These are phyloP conservation scores for Leccinum solheimii DNA, from an alignment of 1,284 basidiomycete genomes.

Conservation along the genomic window DNA sequence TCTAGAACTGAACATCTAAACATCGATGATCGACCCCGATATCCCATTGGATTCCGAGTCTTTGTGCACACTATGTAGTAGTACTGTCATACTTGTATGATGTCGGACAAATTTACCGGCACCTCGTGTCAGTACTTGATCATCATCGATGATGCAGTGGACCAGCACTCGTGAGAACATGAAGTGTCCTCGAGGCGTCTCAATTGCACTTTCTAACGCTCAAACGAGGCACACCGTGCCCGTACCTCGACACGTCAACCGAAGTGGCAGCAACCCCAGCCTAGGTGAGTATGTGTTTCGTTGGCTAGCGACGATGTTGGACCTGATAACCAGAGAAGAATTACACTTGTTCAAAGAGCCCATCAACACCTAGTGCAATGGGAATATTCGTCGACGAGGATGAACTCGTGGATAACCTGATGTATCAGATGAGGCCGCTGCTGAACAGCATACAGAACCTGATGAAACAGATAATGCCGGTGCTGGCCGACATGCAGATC, in stretches of 20 bases:
- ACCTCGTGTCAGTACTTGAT: too few relatives aligned
- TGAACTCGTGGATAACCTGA: conserved; percentile 10
- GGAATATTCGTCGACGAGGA: conserved; percentile 25
- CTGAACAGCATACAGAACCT: too few relatives aligned
- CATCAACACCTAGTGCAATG: conserved; percentile 9
- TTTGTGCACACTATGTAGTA: too few relatives aligned
- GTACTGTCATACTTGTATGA: too few relatives aligned
- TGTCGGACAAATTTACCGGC: too few relatives aligned
- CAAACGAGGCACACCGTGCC: not conserved
- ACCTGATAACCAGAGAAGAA: not conserved
- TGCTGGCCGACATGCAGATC: too few relatives aligned
- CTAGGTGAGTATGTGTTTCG: conserved; percentile 5
- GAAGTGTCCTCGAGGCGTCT: conserved; percentile 6
- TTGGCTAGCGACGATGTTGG: not conserved
- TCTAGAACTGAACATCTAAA: too few relatives aligned
- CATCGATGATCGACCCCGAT: too few relatives aligned
- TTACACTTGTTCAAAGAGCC: not conserved
- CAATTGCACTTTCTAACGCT: not conserved
- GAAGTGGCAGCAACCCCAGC: not conserved
- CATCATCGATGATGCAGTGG: not conserved
- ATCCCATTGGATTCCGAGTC: too few relatives aligned
- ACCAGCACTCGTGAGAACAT: conserved; percentile 6
- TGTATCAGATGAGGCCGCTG: too few relatives aligned
- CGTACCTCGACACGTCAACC: not conserved
- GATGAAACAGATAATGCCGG: too few relatives aligned